A percentile compares a stretch with the other conserved stretches of the same genome.
These are phyloP conservation scores for Trichosporon faecale DNA, from an alignment of 1,284 basidiomycete species.

Conservation along the genomic window DNA sequence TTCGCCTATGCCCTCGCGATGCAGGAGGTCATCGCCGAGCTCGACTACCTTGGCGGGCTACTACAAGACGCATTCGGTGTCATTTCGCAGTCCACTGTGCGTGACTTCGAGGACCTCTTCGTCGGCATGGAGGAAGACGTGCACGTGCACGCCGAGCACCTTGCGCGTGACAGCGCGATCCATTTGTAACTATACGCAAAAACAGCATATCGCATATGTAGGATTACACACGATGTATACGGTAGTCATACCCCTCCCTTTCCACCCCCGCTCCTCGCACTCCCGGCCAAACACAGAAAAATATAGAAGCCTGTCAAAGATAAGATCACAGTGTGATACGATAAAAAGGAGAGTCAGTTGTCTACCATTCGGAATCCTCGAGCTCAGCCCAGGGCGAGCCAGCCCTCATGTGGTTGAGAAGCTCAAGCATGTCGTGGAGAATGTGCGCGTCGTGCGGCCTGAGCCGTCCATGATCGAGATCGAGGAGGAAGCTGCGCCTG, in stretches of 20 bases:
- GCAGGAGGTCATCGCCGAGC: constrained; percentile 79
- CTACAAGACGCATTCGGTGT: constrained; percentile 86
- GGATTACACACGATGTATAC: not conserved
- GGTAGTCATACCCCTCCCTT: not conserved
- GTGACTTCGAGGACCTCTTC: constrained; percentile 69
- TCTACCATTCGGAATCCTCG: constrained; percentile 8
- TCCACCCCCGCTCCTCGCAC: not conserved
- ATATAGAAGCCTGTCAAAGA: not conserved
- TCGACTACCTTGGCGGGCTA: constrained; percentile 71
- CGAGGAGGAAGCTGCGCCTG: constrained; percentile 35
- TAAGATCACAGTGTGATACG: not conserved
- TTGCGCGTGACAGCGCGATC: constrained; percentile 3
- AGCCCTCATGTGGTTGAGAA: constrained; percentile 18
- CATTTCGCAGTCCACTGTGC: constrained; percentile 61
- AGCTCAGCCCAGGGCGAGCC: constrained; percentile 28
- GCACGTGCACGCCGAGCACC: constrained; percentile 9
- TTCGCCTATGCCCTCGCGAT: constrained; percentile 92
- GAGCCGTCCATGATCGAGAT: constrained; percentile 26
- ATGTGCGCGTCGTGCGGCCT: constrained; percentile 21
- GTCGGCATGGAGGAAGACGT: constrained; percentile 12
- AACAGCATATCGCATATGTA: not conserved
- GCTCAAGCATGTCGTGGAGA: constrained; percentile 31
- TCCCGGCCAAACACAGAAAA: not conserved
- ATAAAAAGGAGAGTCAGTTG: not conserved
- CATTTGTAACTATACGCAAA: not conserved